phyloP scores from a whole-genome alignment of 1,139 yeast species.

The Blastobotrys raffinosifermentans region DNA sequence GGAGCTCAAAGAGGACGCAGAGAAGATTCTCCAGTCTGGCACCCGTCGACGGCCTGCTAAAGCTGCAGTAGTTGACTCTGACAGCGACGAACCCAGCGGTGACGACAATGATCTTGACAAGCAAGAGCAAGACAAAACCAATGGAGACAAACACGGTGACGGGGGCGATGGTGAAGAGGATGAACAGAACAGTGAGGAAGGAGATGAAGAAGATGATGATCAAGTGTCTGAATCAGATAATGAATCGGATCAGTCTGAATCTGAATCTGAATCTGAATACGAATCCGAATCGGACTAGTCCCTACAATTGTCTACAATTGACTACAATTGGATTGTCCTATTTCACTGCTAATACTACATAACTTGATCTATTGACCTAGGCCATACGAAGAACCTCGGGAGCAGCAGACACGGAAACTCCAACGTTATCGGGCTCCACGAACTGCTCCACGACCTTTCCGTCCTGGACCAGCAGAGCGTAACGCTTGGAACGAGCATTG shows the following conservation, averaged over 20 bases:
- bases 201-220: slow-evolving; percentile 7
- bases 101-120: too few species aligned
- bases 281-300: slow-evolving; percentile 2
- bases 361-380: slow-evolving; percentile 8
- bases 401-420: slow-evolving; percentile 53
- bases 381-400: slow-evolving; percentile 38
- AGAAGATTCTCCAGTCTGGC: neutral
- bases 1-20: slow-evolving; percentile 20
- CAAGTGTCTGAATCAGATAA: too few species aligned
- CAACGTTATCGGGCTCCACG: slow-evolving; percentile 76
- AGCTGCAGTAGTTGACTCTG: neutral
- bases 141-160: slow-evolving; percentile 9
- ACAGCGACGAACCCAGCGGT: too few species aligned
- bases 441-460: slow-evolving; percentile 62
- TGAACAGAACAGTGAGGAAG: slow-evolving; percentile 7
- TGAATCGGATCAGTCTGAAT: neutral
- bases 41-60: neutral
- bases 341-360: too few species aligned
- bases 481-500: slow-evolving; percentile 66
- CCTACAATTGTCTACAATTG: slow-evolving; percentile 7
- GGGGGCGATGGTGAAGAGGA: slow-evolving; percentile 16
- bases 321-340: slow-evolving; percentile 8
- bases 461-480: slow-evolving; percentile 67
- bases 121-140: slow-evolving; percentile 3
- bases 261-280: neutral